A percentile compares a stretch with the other conserved stretches of the same genome.
Evolutionary conservation across 352 stramenopile genomes (phyloP).

Genomic region (Peronosclerospora sorghi): DNA sequence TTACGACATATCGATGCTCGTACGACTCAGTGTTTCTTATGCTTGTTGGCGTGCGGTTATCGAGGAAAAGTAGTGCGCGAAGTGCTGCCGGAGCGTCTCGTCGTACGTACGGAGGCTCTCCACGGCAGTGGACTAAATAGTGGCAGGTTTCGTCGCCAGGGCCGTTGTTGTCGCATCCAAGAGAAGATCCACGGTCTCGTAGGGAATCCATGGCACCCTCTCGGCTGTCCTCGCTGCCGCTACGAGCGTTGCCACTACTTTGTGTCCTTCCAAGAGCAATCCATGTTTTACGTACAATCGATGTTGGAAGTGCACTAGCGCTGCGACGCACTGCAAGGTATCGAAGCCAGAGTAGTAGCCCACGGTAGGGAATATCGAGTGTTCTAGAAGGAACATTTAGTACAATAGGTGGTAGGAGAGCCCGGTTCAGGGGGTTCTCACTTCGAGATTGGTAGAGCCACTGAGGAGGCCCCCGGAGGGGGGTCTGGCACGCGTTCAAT

Average conservation of each 20-base stretch:
- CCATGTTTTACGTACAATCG: constrained; percentile 57
- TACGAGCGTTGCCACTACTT: constrained; percentile 33
- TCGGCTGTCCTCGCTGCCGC: constrained; percentile 16
- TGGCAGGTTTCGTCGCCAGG: constrained; percentile 10
- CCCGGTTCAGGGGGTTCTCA: too few species aligned
- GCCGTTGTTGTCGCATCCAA: constrained; percentile 35
- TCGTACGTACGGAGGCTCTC: constrained; percentile 17
- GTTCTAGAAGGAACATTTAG: too few species aligned
- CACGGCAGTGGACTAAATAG: constrained; percentile 12
- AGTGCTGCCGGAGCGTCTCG: constrained; percentile 26
- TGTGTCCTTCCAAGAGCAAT: constrained; percentile 46
- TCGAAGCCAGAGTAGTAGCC: too few species aligned
- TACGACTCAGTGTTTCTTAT: constrained; percentile 25
- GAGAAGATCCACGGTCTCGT: constrained; percentile 52
- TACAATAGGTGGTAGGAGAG: too few species aligned
- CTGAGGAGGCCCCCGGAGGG: too few species aligned
- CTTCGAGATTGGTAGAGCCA: too few species aligned
- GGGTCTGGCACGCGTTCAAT: too few species aligned
- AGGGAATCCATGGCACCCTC: not conserved
- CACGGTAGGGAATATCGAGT: too few species aligned
- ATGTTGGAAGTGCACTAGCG: too few species aligned
- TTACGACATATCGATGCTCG: constrained; percentile 12
- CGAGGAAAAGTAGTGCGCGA: constrained; percentile 45
- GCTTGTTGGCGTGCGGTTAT: constrained; percentile 41
- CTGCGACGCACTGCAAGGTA: too few species aligned